These are phyloP conservation scores for Phytopythium aichiense DNA, from an alignment of 352 stramenopile genomes.

Conservation along the genomic window DNA sequence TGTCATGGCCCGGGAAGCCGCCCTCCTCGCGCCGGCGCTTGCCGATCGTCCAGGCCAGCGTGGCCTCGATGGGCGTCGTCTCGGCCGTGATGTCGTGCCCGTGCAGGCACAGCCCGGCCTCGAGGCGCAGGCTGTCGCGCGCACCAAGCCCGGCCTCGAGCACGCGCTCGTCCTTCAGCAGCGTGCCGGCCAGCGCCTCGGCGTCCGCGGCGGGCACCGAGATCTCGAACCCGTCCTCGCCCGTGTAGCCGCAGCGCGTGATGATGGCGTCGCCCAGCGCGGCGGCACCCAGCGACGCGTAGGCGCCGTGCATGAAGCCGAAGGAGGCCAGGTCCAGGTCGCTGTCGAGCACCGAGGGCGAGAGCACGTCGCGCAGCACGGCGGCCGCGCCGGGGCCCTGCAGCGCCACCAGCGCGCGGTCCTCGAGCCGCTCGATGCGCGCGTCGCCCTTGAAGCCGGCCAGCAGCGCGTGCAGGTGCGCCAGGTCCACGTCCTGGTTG, in stretches of 20 bases:
- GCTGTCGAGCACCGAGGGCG: slow-evolving; percentile 80
- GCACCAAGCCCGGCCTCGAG: slow-evolving; percentile 93
- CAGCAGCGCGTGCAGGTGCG: slow-evolving; percentile 90
- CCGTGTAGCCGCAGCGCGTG: slow-evolving; percentile 98
- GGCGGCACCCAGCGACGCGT: slow-evolving; percentile 69
- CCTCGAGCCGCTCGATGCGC: slow-evolving; percentile 91
- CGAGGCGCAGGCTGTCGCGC: slow-evolving; percentile 95
- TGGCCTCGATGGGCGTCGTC: slow-evolving; percentile 94
- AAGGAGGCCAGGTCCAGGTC: slow-evolving; percentile 69
- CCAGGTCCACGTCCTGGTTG: slow-evolving; percentile 95
- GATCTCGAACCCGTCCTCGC: slow-evolving; percentile 99
- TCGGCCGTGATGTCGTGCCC: slow-evolving; percentile 96
- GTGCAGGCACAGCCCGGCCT: slow-evolving; percentile 98
- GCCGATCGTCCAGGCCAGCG: slow-evolving; percentile 92
- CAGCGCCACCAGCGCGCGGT: slow-evolving; percentile 94
- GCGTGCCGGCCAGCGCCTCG: slow-evolving; percentile 46
- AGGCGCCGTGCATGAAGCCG: slow-evolving; percentile 95
- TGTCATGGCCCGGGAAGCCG: slow-evolving; percentile 93
- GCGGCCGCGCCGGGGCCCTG: slow-evolving; percentile 92
- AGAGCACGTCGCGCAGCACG: slow-evolving; percentile 72
- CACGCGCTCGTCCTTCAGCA: slow-evolving; percentile 73
- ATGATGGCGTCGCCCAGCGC: slow-evolving; percentile 84
- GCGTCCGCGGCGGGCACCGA: slow-evolving; percentile 72
- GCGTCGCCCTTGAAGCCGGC: slow-evolving; percentile 89
- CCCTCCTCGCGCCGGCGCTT: slow-evolving; percentile 82